Conservation (phyloP, 345 rosid genomes). For the Salix arbutifolia region DNA sequence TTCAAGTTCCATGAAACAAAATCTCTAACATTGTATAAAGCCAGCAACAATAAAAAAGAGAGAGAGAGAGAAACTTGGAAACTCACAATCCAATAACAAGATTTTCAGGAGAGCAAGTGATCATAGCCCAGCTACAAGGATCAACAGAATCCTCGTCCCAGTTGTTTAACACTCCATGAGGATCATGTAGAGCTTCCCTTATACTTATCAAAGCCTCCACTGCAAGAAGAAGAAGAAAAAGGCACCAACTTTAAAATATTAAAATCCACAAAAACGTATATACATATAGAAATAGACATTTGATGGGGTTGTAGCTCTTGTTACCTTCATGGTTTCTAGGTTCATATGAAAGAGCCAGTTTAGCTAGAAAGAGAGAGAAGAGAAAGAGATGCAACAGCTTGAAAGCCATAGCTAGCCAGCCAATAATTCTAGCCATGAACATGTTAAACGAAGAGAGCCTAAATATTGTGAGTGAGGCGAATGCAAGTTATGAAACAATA, state of each 20-base stretch:
- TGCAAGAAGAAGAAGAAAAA: slow-evolving; percentile 19
- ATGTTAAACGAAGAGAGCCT: not conserved
- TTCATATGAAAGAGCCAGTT: slow-evolving; percentile 49
- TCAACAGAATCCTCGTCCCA: slow-evolving; percentile 95
- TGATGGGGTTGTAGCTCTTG: not conserved
- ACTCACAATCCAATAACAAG: slow-evolving; percentile 80
- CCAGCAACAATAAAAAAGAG: not conserved
- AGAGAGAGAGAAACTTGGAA: not conserved
- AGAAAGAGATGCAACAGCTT: slow-evolving; percentile 18
- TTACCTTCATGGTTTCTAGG: slow-evolving; percentile 90
- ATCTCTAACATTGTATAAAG: not conserved
- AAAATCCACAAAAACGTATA: not conserved
- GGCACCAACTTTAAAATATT: not conserved
- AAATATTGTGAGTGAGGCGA: not conserved
- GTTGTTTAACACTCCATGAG: slow-evolving; percentile 79
- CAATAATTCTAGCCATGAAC: slow-evolving; percentile 1
- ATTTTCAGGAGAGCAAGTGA: slow-evolving; percentile 76
- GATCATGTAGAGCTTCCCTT: slow-evolving; percentile 55
- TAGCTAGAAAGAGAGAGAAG: slow-evolving; percentile 27
- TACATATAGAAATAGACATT: not conserved
- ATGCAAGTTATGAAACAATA: not conserved
- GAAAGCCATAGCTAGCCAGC: slow-evolving; percentile 28
- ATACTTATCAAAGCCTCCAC: slow-evolving; percentile 79
- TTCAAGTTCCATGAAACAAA: not conserved
- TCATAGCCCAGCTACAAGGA: slow-evolving; percentile 98